phyloP scores from a whole-genome alignment of 768 basidiomycete genomes.

The Mycena rebaudengoi region DNA sequence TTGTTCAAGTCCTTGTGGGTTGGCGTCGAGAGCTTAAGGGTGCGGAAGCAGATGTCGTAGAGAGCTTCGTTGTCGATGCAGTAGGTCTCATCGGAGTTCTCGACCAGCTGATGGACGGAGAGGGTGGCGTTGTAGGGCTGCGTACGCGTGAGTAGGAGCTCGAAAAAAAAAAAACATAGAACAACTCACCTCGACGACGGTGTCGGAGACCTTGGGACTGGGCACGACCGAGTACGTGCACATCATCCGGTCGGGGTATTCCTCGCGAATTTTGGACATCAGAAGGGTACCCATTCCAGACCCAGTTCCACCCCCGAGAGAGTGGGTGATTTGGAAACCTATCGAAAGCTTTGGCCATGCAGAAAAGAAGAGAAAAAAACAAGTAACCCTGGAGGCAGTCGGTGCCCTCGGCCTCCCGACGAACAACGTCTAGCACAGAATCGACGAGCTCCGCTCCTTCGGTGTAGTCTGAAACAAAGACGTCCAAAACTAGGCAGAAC shows the following conservation, averaged over 20 bases:
- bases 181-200: conserved; percentile 89
- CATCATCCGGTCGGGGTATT: conserved; percentile 99
- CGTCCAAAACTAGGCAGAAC: background rate
- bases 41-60: conserved; percentile 99
- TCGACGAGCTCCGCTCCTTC: conserved; percentile 99
- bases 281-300: conserved; percentile 99
- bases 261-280: conserved; percentile 99
- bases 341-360: conserved; percentile 7
- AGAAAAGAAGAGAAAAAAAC: conserved; percentile 2
- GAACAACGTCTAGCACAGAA: conserved; percentile 96
- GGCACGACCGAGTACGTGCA: conserved; percentile 99
- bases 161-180: background rate
- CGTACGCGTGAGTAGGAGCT: background rate
- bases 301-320: conserved; percentile 98
- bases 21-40: conserved; percentile 94
- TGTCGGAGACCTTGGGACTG: conserved; percentile 97
- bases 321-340: conserved; percentile 99
- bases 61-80: conserved; percentile 99
- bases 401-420: conserved; percentile 98
- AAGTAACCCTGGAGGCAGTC: conserved; percentile 91
- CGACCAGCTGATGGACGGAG: conserved; percentile 97
- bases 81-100: conserved; percentile 99
- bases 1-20: conserved; percentile 99
- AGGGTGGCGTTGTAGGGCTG: conserved; percentile 99
- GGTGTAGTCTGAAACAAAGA: conserved; percentile 70